A percentile compares a stretch with the other conserved stretches of the same genome.
phyloP scores from a whole-genome alignment of 768 basidiomycete genomes.

The Boletus vermiculosoides region DNA sequence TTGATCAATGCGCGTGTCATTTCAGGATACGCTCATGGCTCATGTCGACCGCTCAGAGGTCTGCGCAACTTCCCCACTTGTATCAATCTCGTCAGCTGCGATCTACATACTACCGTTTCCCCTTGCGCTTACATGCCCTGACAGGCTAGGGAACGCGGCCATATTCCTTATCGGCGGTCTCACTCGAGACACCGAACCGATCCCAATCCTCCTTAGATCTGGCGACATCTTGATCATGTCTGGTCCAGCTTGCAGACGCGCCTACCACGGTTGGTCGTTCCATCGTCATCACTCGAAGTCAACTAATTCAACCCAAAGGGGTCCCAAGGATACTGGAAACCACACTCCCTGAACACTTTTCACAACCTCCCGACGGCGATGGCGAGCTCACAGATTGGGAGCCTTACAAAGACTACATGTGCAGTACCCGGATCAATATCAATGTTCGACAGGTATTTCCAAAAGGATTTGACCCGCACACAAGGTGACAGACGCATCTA shows the following conservation, averaged over 20 bases:
- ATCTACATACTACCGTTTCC: neutral
- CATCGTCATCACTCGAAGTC: neutral
- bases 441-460: slow-evolving; percentile 91
- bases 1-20: neutral
- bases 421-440: slow-evolving; percentile 77
- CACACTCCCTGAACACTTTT: slow-evolving; percentile 67
- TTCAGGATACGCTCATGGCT: slow-evolving; percentile 87
- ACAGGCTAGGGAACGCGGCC: slow-evolving; percentile 83
- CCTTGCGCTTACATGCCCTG: neutral
- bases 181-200: slow-evolving; percentile 73
- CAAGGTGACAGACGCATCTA: neutral
- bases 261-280: slow-evolving; percentile 79
- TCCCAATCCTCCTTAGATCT: slow-evolving; percentile 82
- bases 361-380: slow-evolving; percentile 25
- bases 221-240: slow-evolving; percentile 95
- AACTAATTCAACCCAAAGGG: slow-evolving; percentile 40
- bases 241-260: slow-evolving; percentile 76
- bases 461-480: slow-evolving; percentile 52
- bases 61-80: slow-evolving; percentile 87
- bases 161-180: slow-evolving; percentile 87
- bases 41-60: slow-evolving; percentile 98
- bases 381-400: slow-evolving; percentile 47
- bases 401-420: slow-evolving; percentile 63
- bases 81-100: slow-evolving; percentile 82
- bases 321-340: slow-evolving; percentile 86